These are phyloP conservation scores for Colletotrichum paranaense DNA, from an alignment of 2,329 filamentous ascomycete genomes.

Conservation along the genomic window DNA sequence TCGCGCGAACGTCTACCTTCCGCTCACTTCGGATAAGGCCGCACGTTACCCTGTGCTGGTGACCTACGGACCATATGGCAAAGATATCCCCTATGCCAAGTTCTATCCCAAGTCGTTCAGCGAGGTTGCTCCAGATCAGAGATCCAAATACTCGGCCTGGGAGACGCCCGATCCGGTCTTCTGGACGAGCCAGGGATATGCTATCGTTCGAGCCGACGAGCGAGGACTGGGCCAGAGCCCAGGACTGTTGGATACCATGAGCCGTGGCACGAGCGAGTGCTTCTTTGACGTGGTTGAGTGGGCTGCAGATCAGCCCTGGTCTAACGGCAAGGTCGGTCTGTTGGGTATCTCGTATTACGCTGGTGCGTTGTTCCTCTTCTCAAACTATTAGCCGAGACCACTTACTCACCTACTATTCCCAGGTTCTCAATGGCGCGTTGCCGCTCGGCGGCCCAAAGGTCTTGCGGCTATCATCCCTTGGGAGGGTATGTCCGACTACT, in stretches of 20 bases:
- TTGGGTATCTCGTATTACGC: slow-evolving; percentile 62
- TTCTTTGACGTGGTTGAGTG: slow-evolving; percentile 64
- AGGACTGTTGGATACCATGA: slow-evolving; percentile 61
- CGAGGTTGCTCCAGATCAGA: slow-evolving; percentile 65
- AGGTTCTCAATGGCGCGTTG: slow-evolving; percentile 60
- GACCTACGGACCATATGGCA: slow-evolving; percentile 80
- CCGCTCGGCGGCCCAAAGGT: slow-evolving; percentile 57
- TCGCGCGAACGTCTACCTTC: slow-evolving; percentile 52
- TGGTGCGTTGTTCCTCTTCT: slow-evolving; percentile 5
- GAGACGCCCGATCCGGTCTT: slow-evolving; percentile 68
- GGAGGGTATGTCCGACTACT: slow-evolving; percentile 67
- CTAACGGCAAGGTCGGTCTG: slow-evolving; percentile 59
- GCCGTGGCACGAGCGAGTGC: slow-evolving; percentile 56
- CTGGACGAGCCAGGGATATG: slow-evolving; percentile 67
- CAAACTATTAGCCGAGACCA: not conserved
- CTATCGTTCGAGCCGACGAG: slow-evolving; percentile 65
- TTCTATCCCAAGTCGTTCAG: slow-evolving; percentile 54
- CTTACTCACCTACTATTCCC: slow-evolving; percentile 33
- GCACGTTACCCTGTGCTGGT: slow-evolving; percentile 67
- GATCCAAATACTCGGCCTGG: slow-evolving; percentile 66
- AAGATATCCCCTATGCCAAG: slow-evolving; percentile 74
- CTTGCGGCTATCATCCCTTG: slow-evolving; percentile 60
- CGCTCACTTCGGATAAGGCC: slow-evolving; percentile 39
- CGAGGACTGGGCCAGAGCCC: slow-evolving; percentile 59
- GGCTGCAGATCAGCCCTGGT: slow-evolving; percentile 59